A percentile compares a stretch with the other conserved stretches of the same genome.
Evolutionary conservation across 2,329 filamentous ascomycete genomes (phyloP).

Genomic region (Fusarium tanahbumbuense): DNA sequence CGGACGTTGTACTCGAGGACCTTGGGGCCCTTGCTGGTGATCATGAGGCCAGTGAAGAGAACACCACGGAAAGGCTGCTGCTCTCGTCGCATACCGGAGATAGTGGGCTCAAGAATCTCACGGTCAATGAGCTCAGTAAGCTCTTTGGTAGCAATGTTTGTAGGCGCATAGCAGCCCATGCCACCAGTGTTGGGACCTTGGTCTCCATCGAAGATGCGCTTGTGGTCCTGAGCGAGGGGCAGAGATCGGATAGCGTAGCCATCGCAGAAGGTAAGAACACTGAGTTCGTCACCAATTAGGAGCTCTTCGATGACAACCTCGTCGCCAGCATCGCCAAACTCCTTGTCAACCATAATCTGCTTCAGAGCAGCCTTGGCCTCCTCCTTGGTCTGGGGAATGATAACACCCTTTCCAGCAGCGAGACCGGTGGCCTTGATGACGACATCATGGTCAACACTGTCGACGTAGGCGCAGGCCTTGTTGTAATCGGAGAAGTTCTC

Average conservation of each 20-base stretch:
- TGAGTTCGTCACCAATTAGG: constrained; percentile 90
- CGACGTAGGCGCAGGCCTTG: constrained; percentile 78
- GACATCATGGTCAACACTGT: constrained; percentile 75
- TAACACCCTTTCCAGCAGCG: constrained; percentile 94
- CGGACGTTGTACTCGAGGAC: constrained; percentile 91
- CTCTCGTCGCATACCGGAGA: constrained; percentile 88
- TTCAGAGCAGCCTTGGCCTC: constrained; percentile 85
- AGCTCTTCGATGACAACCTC: constrained; percentile 98
- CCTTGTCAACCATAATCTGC: constrained; percentile 89
- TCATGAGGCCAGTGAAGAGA: constrained; percentile 93
- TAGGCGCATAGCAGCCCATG: constrained; percentile 98
- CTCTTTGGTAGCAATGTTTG: constrained; percentile 78
- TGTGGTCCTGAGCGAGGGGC: constrained; percentile 95
- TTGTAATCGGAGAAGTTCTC: constrained; percentile 87
- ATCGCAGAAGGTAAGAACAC: constrained; percentile 91
- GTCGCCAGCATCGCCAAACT: constrained; percentile 87
- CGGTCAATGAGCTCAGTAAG: constrained; percentile 82
- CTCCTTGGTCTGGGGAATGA: constrained; percentile 83
- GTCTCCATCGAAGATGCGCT: constrained; percentile 91
- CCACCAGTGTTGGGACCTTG: constrained; percentile 93
- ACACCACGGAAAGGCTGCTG: constrained; percentile 78
- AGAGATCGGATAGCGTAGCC: constrained; percentile 85
- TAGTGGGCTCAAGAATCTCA: constrained; percentile 87
- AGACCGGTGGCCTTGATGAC: constrained; percentile 96
- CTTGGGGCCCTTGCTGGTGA: constrained; percentile 82